Evolutionary conservation across 768 basidiomycete species (phyloP).

Genomic region (Termitomyces titanicus): DNA sequence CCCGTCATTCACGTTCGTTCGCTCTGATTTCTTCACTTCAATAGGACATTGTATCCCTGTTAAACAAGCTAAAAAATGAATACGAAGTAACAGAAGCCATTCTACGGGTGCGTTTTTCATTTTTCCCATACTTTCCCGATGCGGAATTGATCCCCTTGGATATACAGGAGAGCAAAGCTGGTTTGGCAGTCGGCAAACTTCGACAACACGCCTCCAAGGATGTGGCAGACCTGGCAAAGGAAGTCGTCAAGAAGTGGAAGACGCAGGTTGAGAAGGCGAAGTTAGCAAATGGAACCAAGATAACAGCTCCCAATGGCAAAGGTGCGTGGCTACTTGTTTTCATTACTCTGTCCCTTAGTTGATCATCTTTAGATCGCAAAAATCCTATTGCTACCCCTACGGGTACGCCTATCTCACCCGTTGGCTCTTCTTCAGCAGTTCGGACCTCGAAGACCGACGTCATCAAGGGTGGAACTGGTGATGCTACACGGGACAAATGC

Average conservation of each 20-base stretch:
- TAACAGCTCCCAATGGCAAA: slow-evolving; percentile 1
- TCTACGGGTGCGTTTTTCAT: slow-evolving; percentile 57
- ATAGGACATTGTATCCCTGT: slow-evolving; percentile 62
- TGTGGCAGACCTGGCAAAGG: slow-evolving; percentile 82
- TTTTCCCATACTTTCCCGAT: slow-evolving; percentile 17
- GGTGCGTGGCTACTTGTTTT: slow-evolving; percentile 28
- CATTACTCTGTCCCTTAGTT: slow-evolving; percentile 4
- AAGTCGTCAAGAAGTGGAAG: slow-evolving; percentile 92
- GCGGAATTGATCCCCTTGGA: slow-evolving; percentile 20
- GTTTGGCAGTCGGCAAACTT: slow-evolving; percentile 89
- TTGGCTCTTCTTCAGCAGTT: slow-evolving; percentile 23
- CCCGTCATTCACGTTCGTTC: slow-evolving; percentile 32
- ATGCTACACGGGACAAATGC: slow-evolving; percentile 83
- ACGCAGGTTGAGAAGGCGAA: slow-evolving; percentile 75
- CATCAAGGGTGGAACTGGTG: slow-evolving; percentile 55
- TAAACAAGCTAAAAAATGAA: slow-evolving; percentile 62
- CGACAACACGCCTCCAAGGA: slow-evolving; percentile 68
- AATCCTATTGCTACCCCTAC: slow-evolving; percentile 28
- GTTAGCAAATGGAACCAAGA: slow-evolving; percentile 20
- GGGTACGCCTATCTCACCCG: slow-evolving; percentile 36
- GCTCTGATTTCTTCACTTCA: slow-evolving; percentile 23
- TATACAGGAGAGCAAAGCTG: slow-evolving; percentile 83
- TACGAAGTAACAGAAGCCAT: slow-evolving; percentile 68
- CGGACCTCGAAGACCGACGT: slow-evolving; percentile 74
- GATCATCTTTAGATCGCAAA: slow-evolving; percentile 4